Evolutionary conservation across 1,284 basidiomycete genomes (phyloP).

Genomic region (Neonothopanus nambi): DNA sequence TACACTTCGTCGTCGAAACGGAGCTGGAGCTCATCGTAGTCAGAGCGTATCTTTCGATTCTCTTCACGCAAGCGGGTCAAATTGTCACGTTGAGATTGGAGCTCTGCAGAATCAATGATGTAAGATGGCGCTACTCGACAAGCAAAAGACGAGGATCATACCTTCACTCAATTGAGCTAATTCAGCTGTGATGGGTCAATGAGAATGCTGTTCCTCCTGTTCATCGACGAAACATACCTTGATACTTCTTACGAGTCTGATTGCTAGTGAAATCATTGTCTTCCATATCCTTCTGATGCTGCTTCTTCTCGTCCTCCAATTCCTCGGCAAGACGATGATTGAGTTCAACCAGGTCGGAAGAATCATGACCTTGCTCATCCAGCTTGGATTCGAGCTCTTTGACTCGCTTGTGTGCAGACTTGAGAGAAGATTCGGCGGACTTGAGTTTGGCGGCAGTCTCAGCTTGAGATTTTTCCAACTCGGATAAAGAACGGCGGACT

Average conservation of each 20-base stretch:
- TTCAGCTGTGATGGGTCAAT: slow-evolving; percentile 47
- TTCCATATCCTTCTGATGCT: slow-evolving; percentile 73
- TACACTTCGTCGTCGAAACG: slow-evolving; percentile 79
- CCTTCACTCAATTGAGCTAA: slow-evolving; percentile 79
- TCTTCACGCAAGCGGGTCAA: slow-evolving; percentile 79
- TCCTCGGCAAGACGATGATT: slow-evolving; percentile 69
- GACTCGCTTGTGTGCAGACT: slow-evolving; percentile 53
- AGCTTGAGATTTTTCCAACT: slow-evolving; percentile 62
- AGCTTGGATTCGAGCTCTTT: slow-evolving; percentile 65
- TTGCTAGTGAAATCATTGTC: slow-evolving; percentile 78
- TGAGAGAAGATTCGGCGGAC: slow-evolving; percentile 50
- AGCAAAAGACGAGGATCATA: slow-evolving; percentile 26
- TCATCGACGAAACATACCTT: slow-evolving; percentile 46
- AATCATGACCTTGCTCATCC: slow-evolving; percentile 67
- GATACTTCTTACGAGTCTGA: slow-evolving; percentile 82
- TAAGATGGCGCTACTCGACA: not conserved
- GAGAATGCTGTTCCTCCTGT: slow-evolving; percentile 9
- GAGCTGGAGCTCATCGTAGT: slow-evolving; percentile 76
- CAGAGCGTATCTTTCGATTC: slow-evolving; percentile 73
- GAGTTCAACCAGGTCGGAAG: slow-evolving; percentile 64
- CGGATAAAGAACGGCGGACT: slow-evolving; percentile 64
- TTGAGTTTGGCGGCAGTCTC: slow-evolving; percentile 57
- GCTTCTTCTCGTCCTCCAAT: slow-evolving; percentile 75
- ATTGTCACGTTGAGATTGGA: slow-evolving; percentile 74
- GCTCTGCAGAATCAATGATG: slow-evolving; percentile 41